Conservation (phyloP, 257 asterid genomes). For the Nicotiana obtusifolia region DNA sequence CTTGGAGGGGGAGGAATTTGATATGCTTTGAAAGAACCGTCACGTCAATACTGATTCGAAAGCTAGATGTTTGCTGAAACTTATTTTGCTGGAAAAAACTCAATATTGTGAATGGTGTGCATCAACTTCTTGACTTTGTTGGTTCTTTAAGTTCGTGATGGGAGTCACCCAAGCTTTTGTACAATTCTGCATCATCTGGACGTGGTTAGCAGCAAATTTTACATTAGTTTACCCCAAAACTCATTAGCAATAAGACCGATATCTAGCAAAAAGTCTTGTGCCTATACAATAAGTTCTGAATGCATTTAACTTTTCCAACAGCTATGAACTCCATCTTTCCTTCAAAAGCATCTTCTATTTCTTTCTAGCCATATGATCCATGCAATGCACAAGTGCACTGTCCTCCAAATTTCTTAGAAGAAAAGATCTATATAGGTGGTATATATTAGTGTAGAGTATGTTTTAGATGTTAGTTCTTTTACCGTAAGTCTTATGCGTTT, state of each 20-base stretch:
- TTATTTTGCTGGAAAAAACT: neutral
- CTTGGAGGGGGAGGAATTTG: too few species aligned
- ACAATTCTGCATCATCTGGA: neutral
- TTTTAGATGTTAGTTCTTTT: too few species aligned
- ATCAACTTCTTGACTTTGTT: neutral
- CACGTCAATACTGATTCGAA: neutral
- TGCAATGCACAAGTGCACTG: too few species aligned
- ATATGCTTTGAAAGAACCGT: neutral
- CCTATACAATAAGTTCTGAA: too few species aligned
- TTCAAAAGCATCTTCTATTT: too few species aligned
- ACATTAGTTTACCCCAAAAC: neutral
- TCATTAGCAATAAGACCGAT: neutral
- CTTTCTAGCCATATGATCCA: too few species aligned
- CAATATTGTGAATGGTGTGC: neutral
- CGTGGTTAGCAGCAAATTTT: neutral
- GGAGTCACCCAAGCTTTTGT: neutral
- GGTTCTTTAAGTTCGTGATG: neutral
- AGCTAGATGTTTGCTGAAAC: neutral
- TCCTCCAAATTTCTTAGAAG: too few species aligned
- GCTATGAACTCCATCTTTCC: too few species aligned
- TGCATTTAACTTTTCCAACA: too few species aligned
- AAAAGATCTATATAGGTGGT: too few species aligned
- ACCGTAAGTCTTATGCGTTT: too few species aligned
- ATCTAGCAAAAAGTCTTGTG: neutral
- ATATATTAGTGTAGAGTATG: too few species aligned